Conservation (phyloP, 352 stramenopile genomes). For the Phytophthora palmivora region DNA sequence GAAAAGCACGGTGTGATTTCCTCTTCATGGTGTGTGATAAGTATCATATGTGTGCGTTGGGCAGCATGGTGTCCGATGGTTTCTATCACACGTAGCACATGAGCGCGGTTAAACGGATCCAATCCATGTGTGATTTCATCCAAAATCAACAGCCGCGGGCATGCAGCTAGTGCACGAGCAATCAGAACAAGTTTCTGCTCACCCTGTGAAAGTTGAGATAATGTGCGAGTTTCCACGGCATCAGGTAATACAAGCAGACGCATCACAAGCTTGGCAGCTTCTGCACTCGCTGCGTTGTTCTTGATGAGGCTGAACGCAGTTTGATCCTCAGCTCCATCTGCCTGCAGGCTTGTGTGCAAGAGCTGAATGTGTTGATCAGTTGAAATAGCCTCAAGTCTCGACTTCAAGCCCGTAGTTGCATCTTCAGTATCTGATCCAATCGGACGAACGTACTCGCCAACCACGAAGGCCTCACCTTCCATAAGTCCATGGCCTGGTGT, state of each 20-base stretch:
- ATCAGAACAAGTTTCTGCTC: constrained; percentile 94
- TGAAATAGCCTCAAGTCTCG: constrained; percentile 80
- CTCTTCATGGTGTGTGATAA: constrained; percentile 94
- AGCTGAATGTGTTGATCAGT: constrained; percentile 92
- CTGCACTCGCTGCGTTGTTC: constrained; percentile 46
- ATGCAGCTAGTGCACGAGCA: constrained; percentile 73
- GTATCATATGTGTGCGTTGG: constrained; percentile 69
- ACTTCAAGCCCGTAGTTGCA: not conserved
- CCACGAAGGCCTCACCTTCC: constrained; percentile 48
- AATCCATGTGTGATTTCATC: constrained; percentile 94
- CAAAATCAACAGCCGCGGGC: constrained; percentile 86
- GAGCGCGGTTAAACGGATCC: constrained; percentile 83
- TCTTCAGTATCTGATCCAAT: not conserved
- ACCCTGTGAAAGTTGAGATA: constrained; percentile 89
- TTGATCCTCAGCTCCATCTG: constrained; percentile 16
- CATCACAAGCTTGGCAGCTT: constrained; percentile 43
- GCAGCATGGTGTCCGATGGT: constrained; percentile 64
- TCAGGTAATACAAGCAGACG: constrained; percentile 45
- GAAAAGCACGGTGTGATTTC: constrained; percentile 88
- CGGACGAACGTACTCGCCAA: constrained; percentile 31
- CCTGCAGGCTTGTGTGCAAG: constrained; percentile 51
- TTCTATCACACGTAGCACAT: constrained; percentile 82
- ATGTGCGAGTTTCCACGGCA: constrained; percentile 45
- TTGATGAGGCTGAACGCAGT: constrained; percentile 48
- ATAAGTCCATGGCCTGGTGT: constrained; percentile 57